A percentile compares a stretch with the other conserved stretches of the same genome.
phyloP scores from a whole-genome alignment of 2,329 filamentous ascomycete genomes.

The Colletotrichum musicola region DNA sequence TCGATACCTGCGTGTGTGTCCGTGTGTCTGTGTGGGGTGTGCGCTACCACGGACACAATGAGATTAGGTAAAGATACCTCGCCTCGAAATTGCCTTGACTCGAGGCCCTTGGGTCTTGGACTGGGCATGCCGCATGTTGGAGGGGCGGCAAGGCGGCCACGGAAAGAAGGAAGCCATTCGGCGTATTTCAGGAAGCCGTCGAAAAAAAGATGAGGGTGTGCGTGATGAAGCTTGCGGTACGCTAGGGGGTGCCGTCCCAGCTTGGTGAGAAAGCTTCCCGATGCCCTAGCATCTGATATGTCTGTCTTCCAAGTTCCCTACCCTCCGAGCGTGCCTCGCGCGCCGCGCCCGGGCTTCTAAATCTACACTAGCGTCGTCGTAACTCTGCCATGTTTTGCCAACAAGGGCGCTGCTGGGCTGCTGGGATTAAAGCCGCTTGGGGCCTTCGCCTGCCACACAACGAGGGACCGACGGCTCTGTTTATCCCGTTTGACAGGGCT shows the following conservation, averaged over 20 bases:
- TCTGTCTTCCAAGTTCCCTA: background rate
- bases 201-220: background rate
- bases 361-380: background rate
- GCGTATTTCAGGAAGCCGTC: background rate
- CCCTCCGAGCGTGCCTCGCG: too few relatives aligned
- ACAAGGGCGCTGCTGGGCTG: slow-evolving; percentile 12
- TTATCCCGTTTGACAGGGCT: slow-evolving; percentile 26
- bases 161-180: slow-evolving; percentile 28
- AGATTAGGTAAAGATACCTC: background rate
- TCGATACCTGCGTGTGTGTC: background rate
- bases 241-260: background rate
- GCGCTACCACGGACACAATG: background rate
- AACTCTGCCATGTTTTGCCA: slow-evolving; percentile 16
- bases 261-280: background rate
- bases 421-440: slow-evolving; percentile 18
- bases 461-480: slow-evolving; percentile 13
- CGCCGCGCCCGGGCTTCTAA: background rate
- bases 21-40: background rate
- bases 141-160: slow-evolving; percentile 29
- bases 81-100: background rate
- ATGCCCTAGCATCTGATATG: background rate
- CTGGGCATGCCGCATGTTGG: slow-evolving; percentile 14
- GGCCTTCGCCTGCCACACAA: slow-evolving; percentile 17
- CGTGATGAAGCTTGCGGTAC: background rate
- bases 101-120: slow-evolving; percentile 1